These are phyloP conservation scores for Allium cepa DNA, from an alignment of 106 monocot genomes.

Conservation along the genomic window DNA sequence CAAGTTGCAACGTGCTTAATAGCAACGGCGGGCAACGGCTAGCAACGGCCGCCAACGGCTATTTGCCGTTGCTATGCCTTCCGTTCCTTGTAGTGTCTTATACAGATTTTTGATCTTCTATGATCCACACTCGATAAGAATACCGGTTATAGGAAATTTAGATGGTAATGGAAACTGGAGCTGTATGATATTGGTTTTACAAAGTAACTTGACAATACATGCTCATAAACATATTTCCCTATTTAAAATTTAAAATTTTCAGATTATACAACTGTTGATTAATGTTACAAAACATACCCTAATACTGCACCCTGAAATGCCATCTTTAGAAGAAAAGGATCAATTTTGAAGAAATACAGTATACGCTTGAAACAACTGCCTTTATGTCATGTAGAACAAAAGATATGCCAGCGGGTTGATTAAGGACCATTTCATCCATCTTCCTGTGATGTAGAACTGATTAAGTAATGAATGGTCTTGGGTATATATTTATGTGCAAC, in stretches of 20 bases:
- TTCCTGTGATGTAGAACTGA: conserved; percentile 37
- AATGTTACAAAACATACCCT: conserved; percentile 89
- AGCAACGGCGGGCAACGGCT: no score
- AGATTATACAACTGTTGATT: conserved; percentile 68
- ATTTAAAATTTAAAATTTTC: conserved; percentile 54
- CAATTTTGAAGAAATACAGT: conserved; percentile 51
- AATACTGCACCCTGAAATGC: conserved; percentile 72
- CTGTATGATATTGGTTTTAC: conserved; percentile 50
- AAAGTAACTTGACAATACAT: conserved; percentile 36
- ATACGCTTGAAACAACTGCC: conserved; percentile 5
- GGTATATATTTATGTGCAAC: no score
- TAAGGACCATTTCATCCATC: conserved; percentile 46
- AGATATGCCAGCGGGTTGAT: conserved; percentile 55
- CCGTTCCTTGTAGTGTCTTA: no score
- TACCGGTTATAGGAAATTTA: conserved; percentile 19
- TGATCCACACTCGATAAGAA: conserved; percentile 29
- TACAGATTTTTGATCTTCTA: conserved; percentile 49
- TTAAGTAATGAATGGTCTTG: no score
- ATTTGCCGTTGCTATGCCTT: no score
- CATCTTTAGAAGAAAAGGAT: conserved; percentile 53
- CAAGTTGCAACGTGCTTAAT: no score
- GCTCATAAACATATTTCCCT: conserved; percentile 36
- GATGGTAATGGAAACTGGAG: conserved; percentile 26
- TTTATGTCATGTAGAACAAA: conserved; percentile 20
- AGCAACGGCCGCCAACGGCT: no score